phyloP scores from a whole-genome alignment of 2,329 filamentous ascomycete species.

The Hypoxylon sp. region DNA sequence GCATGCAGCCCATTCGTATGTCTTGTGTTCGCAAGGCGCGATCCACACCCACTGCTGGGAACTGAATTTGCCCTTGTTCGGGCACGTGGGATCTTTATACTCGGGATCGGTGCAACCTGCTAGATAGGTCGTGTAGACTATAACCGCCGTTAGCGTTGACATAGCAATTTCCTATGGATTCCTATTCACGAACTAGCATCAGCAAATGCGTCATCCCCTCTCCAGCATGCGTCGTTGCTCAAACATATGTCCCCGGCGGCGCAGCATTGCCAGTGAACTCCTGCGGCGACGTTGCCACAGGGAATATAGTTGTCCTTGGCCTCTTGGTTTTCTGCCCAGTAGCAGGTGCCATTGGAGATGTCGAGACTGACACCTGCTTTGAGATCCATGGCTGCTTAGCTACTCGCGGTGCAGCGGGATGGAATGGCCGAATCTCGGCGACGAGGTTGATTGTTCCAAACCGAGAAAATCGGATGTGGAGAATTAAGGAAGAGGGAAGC shows the following conservation, averaged over 20 bases:
- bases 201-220: not conserved
- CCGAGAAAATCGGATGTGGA: not conserved
- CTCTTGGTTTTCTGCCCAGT: constrained; percentile 10
- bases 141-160: not conserved
- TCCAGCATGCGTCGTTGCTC: constrained; percentile 35
- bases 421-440: not conserved
- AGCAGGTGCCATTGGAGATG: constrained; percentile 44
- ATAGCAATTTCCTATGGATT: not conserved
- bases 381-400: constrained; percentile 28
- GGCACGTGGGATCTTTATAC: constrained; percentile 34
- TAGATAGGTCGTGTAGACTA: constrained; percentile 39
- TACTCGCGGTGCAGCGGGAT: constrained; percentile 6
- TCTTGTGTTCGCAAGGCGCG: constrained; percentile 21
- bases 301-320: constrained; percentile 38
- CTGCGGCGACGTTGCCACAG: constrained; percentile 41
- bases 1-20: constrained; percentile 38
- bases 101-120: constrained; percentile 43
- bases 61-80: constrained; percentile 30
- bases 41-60: constrained; percentile 38
- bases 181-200: not conserved
- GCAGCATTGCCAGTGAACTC: constrained; percentile 38
- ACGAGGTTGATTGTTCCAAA: constrained; percentile 5
- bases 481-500: constrained; percentile 5
- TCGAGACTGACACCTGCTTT: constrained; percentile 4
- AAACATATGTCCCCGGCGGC: constrained; percentile 41